These are phyloP conservation scores for Suillus spraguei DNA, from an alignment of 768 basidiomycete species.

Conservation along the genomic window DNA sequence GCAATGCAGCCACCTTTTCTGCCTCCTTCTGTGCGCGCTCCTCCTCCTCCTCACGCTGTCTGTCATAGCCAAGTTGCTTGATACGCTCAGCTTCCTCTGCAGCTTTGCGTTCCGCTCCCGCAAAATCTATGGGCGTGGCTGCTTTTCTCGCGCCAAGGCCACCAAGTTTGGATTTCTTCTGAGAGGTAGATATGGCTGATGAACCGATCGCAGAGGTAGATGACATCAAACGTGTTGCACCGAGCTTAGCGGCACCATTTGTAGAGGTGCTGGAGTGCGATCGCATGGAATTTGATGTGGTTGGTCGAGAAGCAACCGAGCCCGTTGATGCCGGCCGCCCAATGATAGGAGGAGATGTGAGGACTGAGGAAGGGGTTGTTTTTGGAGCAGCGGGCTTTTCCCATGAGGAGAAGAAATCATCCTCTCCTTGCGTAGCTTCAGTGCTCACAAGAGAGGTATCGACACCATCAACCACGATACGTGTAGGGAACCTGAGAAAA, in stretches of 20 bases:
- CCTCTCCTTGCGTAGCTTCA: constrained; percentile 57
- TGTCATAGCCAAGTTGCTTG: constrained; percentile 90
- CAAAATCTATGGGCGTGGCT: constrained; percentile 84
- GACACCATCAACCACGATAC: constrained; percentile 84
- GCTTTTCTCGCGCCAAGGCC: constrained; percentile 88
- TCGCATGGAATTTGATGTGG: constrained; percentile 65
- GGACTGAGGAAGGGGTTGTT: constrained; percentile 51
- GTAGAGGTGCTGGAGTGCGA: constrained; percentile 41
- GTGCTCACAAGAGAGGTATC: constrained; percentile 45
- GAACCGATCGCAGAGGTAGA: constrained; percentile 37
- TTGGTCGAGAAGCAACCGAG: constrained; percentile 52
- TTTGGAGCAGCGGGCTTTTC: constrained; percentile 76
- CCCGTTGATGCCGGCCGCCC: constrained; percentile 51
- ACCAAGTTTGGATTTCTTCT: constrained; percentile 73
- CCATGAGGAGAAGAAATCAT: constrained; percentile 98
- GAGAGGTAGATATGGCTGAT: constrained; percentile 33
- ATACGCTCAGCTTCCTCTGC: constrained; percentile 90
- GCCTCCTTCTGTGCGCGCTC: constrained; percentile 69
- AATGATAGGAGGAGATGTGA: constrained; percentile 57
- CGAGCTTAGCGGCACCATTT: constrained; percentile 39
- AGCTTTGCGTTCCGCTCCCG: constrained; percentile 89
- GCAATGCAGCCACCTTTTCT: constrained; percentile 40
- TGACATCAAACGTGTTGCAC: constrained; percentile 45
- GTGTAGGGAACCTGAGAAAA: constrained; percentile 65
- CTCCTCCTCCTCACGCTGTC: constrained; percentile 82